Percentiles rank a stretch among this genome's conserved stretches.
phyloP scores from a whole-genome alignment of 345 rosid species.

The Carallia pectinifolia region DNA sequence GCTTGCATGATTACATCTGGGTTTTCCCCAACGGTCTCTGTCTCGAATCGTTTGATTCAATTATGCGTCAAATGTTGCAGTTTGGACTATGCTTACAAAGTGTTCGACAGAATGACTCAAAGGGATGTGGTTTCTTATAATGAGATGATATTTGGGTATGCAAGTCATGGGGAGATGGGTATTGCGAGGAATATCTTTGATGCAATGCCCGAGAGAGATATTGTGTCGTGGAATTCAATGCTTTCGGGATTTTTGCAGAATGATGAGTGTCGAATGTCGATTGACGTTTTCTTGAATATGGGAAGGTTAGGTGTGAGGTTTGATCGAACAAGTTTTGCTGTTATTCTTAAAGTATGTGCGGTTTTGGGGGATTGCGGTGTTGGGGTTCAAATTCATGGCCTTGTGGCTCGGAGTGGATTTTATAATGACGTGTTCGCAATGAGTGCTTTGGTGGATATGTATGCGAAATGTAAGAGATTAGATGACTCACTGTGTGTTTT shows the following conservation, averaged over 20 bases:
- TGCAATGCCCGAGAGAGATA: constrained; percentile 66
- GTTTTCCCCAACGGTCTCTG: constrained; percentile 62
- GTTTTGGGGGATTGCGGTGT: constrained; percentile 34
- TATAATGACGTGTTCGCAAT: constrained; percentile 64
- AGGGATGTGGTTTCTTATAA: constrained; percentile 81
- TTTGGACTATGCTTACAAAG: constrained; percentile 44
- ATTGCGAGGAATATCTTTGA: constrained; percentile 47
- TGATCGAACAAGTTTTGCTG: constrained; percentile 61
- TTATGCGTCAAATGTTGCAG: constrained; percentile 48
- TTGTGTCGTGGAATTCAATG: constrained; percentile 85
- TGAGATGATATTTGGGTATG: constrained; percentile 57
- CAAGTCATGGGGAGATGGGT: constrained; percentile 47
- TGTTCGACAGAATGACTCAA: constrained; percentile 64
- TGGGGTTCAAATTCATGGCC: constrained; percentile 81
- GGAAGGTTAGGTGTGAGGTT: constrained; percentile 37
- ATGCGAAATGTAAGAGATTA: constrained; percentile 70
- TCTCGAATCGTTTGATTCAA: constrained; percentile 69
- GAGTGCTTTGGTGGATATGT: constrained; percentile 87
- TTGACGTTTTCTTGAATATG: constrained; percentile 60
- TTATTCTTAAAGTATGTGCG: constrained; percentile 61
- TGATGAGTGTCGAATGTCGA: constrained; percentile 44
- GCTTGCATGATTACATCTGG: constrained; percentile 72
- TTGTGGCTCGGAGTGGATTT: constrained; percentile 49
- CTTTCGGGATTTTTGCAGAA: constrained; percentile 66
- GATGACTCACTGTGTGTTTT: constrained; percentile 56